These are phyloP conservation scores for Dactylis glomerata DNA, from an alignment of 176 grass and related monocot species.

Conservation along the genomic window DNA sequence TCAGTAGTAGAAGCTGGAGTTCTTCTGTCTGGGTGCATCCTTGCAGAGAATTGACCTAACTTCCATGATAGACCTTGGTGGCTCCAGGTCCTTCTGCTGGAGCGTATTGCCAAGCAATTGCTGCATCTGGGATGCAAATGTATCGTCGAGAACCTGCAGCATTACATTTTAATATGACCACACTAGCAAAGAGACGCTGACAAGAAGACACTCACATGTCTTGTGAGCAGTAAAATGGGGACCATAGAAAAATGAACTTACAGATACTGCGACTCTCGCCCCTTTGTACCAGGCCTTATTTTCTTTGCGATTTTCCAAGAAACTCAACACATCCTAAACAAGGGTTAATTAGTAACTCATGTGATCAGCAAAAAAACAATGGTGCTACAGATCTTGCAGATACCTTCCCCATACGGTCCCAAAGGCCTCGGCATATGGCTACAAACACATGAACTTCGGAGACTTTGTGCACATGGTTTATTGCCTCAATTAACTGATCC, in stretches of 20 bases:
- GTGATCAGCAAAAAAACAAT: neutral
- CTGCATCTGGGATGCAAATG: conserved; percentile 92
- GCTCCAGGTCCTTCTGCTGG: conserved; percentile 77
- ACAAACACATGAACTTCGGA: conserved; percentile 88
- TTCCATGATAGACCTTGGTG: conserved; percentile 91
- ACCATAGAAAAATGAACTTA: conserved; percentile 39
- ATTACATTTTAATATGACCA: conserved; percentile 7
- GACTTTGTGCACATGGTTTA: conserved; percentile 77
- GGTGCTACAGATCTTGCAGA: neutral
- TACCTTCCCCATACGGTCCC: conserved; percentile 97
- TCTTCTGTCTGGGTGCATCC: conserved; percentile 74
- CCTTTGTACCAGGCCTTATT: conserved; percentile 94
- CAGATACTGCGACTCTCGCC: conserved; percentile 69
- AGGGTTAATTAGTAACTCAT: conserved; percentile 24
- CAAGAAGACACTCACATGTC: neutral
- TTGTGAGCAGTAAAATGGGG: neutral
- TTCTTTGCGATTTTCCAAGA: conserved; percentile 90
- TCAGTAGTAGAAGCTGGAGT: conserved; percentile 75
- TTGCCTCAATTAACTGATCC: conserved; percentile 67
- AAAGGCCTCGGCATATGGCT: conserved; percentile 77
- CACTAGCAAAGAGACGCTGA: neutral
- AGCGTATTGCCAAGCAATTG: conserved; percentile 77
- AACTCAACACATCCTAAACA: conserved; percentile 83
- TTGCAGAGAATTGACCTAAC: conserved; percentile 97
- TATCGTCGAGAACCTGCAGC: conserved; percentile 80